Base-by-base conservation (phyloP, 2,329 filamentous ascomycete species). In the Colletotrichum coccodes region DNA sequence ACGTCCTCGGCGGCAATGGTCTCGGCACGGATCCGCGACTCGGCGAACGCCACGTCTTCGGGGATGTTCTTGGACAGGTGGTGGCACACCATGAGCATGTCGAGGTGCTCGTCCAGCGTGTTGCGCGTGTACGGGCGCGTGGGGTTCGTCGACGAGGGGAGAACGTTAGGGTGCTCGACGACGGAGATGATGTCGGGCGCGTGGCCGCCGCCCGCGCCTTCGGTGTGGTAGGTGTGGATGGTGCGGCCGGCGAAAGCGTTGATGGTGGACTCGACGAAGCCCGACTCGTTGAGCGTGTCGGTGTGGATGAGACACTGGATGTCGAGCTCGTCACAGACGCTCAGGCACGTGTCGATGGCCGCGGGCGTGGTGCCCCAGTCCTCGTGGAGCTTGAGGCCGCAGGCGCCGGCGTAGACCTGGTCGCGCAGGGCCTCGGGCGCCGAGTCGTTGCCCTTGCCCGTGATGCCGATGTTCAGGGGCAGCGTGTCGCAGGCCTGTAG, bases 41-140 rank as follows among this genome's bases (percentile, higher is more conserved):
- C 95, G 54, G 95, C 95, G 76, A 98, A 98, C 1, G 95, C 94
- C 16, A 98, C 92, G 78, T 98, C 95, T 82, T 98, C 95, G 66
- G 95, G 94, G 68, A 98, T 98, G 80, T 97, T 91, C 80, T 93
- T 94, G 60, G 91, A 94, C 11, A 98, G 85, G 77, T 98, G 95
- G 80, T 98, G 95, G 84, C 95, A 98, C 42, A 97, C 94, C 95
- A 98, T 98, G 53, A 98, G 84, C 95, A 98, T 98, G 82, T 98
- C 95, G 16, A 98, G 88, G 81, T 98, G 95, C 81, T 98, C 95
- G 76, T 98, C 95, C 0, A 98, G 87, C 0, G 95, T 98, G 83
- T 98, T 98, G 72, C 87, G 86, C 2, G 95, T 98, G 80, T 91
- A 98, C 0, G 95, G 95, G 2, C 95, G 87, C 1, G 95, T 98